Conservation (phyloP, 768 basidiomycete species). For the Piloderma croceum region DNA sequence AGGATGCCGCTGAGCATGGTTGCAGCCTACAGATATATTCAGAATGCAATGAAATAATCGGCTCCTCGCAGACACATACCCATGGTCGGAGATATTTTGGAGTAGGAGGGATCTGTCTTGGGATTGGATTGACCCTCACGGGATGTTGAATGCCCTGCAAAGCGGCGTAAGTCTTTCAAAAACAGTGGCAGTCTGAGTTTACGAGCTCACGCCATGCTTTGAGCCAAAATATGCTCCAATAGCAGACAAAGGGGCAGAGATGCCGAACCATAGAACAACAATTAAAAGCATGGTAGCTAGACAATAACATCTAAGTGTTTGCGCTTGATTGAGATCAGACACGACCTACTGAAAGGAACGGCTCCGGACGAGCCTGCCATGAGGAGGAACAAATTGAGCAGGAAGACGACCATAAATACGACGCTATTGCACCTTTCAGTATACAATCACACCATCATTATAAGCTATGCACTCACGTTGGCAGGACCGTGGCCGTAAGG, state of each 20-base stretch:
- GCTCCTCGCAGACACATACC: conserved; percentile 37
- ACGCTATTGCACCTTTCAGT: conserved; percentile 37
- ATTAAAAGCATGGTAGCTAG: conserved; percentile 81
- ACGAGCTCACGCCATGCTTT: conserved; percentile 68
- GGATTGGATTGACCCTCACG: conserved; percentile 87
- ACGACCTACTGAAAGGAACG: conserved; percentile 77
- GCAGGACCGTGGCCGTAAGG: conserved; percentile 82
- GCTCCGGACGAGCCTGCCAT: conserved; percentile 86
- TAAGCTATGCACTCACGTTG: conserved; percentile 53
- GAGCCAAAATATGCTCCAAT: conserved; percentile 84
- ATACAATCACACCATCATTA: conserved; percentile 7
- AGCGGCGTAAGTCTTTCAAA: conserved; percentile 9
- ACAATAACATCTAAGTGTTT: conserved; percentile 2
- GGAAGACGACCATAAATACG: conserved; percentile 79
- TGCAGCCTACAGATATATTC: conserved; percentile 54
- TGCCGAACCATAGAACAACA: conserved; percentile 86
- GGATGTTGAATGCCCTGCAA: conserved; percentile 69
- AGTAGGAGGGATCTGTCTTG: conserved; percentile 88
- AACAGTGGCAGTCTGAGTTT: not conserved
- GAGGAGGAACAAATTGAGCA: conserved; percentile 89
- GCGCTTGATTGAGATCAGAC: not conserved
- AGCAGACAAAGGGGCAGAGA: conserved; percentile 84
- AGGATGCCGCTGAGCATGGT: conserved; percentile 84
- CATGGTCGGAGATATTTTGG: conserved; percentile 81
- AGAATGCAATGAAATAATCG: conserved; percentile 10